These are phyloP conservation scores for Neopestalotiopsis sp. DNA, from an alignment of 2,329 filamentous ascomycete species.

Conservation along the genomic window DNA sequence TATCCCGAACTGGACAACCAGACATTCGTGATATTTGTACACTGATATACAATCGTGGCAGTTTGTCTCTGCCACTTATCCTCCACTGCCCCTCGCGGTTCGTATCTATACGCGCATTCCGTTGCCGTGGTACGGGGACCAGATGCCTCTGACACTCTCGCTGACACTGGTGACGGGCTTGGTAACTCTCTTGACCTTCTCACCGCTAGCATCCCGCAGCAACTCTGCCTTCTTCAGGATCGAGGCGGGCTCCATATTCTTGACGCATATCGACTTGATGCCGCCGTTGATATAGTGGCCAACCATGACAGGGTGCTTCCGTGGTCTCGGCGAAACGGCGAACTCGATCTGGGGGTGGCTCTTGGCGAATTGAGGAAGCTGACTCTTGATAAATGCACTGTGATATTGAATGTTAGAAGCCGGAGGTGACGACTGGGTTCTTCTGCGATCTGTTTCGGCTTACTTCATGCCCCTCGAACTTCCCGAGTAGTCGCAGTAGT, in stretches of 20 bases:
- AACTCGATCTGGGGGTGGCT: conserved; percentile 90
- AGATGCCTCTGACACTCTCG: conserved; percentile 71
- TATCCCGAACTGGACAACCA: neutral
- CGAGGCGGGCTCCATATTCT: conserved; percentile 81
- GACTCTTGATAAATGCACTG: conserved; percentile 81
- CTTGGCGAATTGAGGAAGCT: conserved; percentile 78
- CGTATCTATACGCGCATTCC: conserved; percentile 56
- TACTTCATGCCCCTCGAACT: conserved; percentile 96
- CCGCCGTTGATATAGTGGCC: conserved; percentile 86
- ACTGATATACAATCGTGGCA: conserved; percentile 13
- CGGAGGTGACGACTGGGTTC: neutral
- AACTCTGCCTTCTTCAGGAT: conserved; percentile 81
- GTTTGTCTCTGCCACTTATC: conserved; percentile 1
- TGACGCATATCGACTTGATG: conserved; percentile 85
- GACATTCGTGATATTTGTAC: conserved; percentile 6
- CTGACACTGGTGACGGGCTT: conserved; percentile 71
- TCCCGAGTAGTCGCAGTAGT: conserved; percentile 96
- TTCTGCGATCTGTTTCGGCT: conserved; percentile 28
- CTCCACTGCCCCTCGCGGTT: conserved; percentile 18
- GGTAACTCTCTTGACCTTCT: conserved; percentile 69
- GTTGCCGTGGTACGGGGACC: conserved; percentile 72
- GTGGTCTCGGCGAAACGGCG: conserved; percentile 86
- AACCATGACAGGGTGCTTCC: conserved; percentile 85
- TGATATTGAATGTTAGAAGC: neutral
- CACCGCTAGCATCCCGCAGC: conserved; percentile 75